These are phyloP conservation scores for Camillea tinctor DNA, from an alignment of 2,329 filamentous ascomycete genomes.

Conservation along the genomic window DNA sequence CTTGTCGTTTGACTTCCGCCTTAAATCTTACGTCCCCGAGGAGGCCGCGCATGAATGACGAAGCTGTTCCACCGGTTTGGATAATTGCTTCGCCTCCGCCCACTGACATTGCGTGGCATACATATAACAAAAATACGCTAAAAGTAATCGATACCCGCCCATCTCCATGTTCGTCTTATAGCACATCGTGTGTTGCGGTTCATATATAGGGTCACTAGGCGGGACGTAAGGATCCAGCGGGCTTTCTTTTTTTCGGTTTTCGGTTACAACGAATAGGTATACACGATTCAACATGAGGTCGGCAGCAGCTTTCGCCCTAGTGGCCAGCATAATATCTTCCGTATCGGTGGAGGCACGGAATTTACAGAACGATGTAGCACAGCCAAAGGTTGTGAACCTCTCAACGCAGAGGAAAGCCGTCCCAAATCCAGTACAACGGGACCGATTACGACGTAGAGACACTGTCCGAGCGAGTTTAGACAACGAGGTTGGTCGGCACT, in stretches of 20 bases:
- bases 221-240: conserved; percentile 4
- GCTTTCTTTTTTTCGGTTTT: conserved; percentile 3
- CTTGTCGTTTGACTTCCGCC: conserved; percentile 5
- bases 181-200: conserved; percentile 11
- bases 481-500: conserved; percentile 50
- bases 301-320: conserved; percentile 24
- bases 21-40: conserved; percentile 15
- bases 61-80: conserved; percentile 24
- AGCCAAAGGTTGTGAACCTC: conserved; percentile 46
- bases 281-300: conserved; percentile 25
- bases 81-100: conserved; percentile 12
- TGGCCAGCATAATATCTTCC: conserved; percentile 25
- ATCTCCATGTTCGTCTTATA: conserved; percentile 22
- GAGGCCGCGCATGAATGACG: conserved; percentile 27
- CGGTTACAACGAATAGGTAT: conserved; percentile 1
- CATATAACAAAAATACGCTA: conserved; percentile 12
- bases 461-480: conserved; percentile 48
- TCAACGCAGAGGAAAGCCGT: conserved; percentile 41
- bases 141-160: conserved; percentile 3
- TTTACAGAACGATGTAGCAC: conserved; percentile 19
- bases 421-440: conserved; percentile 42
- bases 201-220: conserved; percentile 11
- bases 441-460: conserved; percentile 45
- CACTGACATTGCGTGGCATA: conserved; percentile 14
- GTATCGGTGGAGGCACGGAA: conserved; percentile 27